Evolutionary conservation across 2,329 filamentous ascomycete species (phyloP), one percentile per base, ranked within the genome.

Genomic region (Magnaporthiopsis incrustans): DNA sequence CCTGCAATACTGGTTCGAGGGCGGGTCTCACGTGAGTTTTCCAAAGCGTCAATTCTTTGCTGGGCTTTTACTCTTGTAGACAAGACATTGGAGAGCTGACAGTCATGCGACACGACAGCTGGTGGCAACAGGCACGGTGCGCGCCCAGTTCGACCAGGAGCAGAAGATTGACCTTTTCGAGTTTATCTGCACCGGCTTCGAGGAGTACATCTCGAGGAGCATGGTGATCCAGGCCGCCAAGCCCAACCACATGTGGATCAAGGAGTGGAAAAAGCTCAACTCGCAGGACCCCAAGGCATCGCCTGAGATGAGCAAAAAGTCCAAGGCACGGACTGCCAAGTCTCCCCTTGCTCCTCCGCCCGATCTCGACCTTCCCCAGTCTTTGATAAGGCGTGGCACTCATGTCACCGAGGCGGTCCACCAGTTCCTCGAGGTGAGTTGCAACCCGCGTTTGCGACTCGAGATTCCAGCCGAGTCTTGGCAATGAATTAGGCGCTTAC

Each of bases 1-100:
- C 71, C 85, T 98, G 65, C 89, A 95, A 6, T 96, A 97, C 73
- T 96, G 91, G 85, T 97, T 94, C 71, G 86, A 90, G 62, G 91
- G 89, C 67, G 89, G 89, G 63, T 90, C 89, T 66, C 92, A 95
- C 73, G 90, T 94, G 81, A 76, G 85, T 81, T 60, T 30, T 5
- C 35, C 5, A 38, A 5, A 38, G 35, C 14, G 18, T 50, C 6
- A 3, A 2, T n/a, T 53, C 2, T 53, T 3, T n/a, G 18, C 44
- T 53, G 22, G 44, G 12, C 18, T 50, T 15, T 50, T 53, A 1
- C 27, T 3, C 58, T 8, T 50, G 22, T 44, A 72, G 79, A 64
- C 78, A 11, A 53, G 44, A n/a, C 44, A n/a, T n/a, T 1, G 14
- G 35, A 4, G 69, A 65, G 65, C 59, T 12, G 25, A 62, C 38